phyloP scores from a whole-genome alignment of 768 basidiomycete species.

The Pleurotus salmoneostramineus region DNA sequence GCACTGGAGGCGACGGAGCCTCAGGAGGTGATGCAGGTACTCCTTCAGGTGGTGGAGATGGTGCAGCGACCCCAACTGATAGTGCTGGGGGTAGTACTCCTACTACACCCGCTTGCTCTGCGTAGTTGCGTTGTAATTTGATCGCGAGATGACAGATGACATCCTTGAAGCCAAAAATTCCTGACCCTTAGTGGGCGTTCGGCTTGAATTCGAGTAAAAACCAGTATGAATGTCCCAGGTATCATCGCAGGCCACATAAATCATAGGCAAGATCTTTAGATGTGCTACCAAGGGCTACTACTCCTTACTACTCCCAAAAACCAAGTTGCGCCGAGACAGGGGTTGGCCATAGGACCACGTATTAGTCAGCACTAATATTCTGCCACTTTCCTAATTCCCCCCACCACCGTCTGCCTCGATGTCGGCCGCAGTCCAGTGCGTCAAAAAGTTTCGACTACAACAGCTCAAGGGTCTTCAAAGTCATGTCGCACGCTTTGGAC shows the following conservation, averaged over 20 bases:
- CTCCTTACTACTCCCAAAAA: no score
- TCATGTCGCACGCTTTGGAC: constrained; percentile 31
- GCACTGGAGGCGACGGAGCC: not conserved
- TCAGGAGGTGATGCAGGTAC: not conserved
- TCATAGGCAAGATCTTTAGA: no score
- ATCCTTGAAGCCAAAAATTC: no score
- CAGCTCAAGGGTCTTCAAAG: constrained; percentile 36
- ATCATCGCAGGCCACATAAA: no score
- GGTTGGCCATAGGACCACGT: no score
- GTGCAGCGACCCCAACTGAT: not conserved
- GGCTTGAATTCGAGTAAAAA: no score
- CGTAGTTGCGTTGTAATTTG: no score
- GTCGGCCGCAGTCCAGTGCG: constrained; percentile 20
- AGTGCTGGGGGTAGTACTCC: not conserved
- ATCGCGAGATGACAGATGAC: no score
- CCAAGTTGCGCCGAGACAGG: no score
- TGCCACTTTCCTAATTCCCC: not conserved
- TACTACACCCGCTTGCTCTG: not conserved
- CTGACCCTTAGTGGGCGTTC: no score
- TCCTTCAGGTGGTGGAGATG: not conserved
- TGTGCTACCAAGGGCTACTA: no score
- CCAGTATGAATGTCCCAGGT: no score
- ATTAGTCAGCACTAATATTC: not conserved
- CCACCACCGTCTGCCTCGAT: not conserved
- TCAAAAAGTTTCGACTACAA: constrained; percentile 42